Evolutionary conservation across 2,329 filamentous ascomycete genomes (phyloP), one percentile per base, ranked within the genome.

Genomic region (Neoscytalidium dimidiatum): DNA sequence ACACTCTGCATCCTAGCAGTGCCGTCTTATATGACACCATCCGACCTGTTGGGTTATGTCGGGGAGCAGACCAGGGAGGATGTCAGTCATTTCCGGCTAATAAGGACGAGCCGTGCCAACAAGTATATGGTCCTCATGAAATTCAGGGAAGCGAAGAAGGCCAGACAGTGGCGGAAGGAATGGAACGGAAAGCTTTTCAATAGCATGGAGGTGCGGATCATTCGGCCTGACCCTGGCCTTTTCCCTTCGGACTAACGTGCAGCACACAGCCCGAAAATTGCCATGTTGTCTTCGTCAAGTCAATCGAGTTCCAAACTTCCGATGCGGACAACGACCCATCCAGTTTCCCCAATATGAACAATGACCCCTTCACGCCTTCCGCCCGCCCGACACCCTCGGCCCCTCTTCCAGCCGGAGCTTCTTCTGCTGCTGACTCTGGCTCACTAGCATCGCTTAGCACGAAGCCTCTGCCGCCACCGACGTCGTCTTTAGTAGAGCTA

Each of bases 121-220:
- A 88, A 94, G 67, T 98, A 98, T 80, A 91, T 99, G 83, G 94
- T 96, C 28, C 83, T 99, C 67, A 91, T 99, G 86, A 97, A 97
- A 79, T 97, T 98, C 75, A 86, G 92, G 53, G 88, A 90, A 68
- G 86, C 86, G 31, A 86, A 85, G 71, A 87, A 87, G 67, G 95
- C 95, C 14, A 88, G 84, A 71, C 85, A 88, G 60, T 99, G 94
- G 90, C 89, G 91, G 72, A 87, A 84, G 67, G 90, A 92, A 70
- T 97, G 94, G 84, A 95, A 98, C 77, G 95, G 95, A 19, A 95
- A 92, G 75, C 86, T 94, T 0, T 98, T 98, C 75, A 97, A 96
- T 73, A 90, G 88, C 66, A 92, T 96, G 84, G 92, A 96, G 84
- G 92, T 92, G 79, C 72, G 83, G 77, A 19, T 57, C 14, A 49